These are phyloP conservation scores for Leucogyrophana mollusca DNA, from an alignment of 768 basidiomycete genomes.

Conservation along the genomic window DNA sequence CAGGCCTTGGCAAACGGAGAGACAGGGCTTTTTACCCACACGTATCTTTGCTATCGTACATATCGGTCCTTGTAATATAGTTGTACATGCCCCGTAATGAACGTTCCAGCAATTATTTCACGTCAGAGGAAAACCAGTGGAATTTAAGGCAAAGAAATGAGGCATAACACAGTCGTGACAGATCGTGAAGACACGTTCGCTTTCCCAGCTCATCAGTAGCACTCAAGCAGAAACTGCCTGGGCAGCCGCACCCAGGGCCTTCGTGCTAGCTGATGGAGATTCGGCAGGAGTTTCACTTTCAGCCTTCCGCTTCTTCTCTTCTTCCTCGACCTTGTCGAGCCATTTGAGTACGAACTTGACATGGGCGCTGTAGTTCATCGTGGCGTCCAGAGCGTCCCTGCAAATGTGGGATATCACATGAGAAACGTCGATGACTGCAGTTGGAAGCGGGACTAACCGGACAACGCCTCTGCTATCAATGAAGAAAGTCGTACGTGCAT, in stretches of 20 bases:
- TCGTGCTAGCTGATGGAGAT: slow-evolving; percentile 9
- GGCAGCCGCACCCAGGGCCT: slow-evolving; percentile 21
- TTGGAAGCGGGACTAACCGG: slow-evolving; percentile 38
- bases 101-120: too few species aligned
- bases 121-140: too few species aligned
- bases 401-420: not conserved
- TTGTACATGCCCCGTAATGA: too few species aligned
- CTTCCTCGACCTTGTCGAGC: slow-evolving; percentile 51
- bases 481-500: slow-evolving; percentile 72
- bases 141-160: too few species aligned
- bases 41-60: too few species aligned
- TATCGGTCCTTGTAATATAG: too few species aligned
- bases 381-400: slow-evolving; percentile 61
- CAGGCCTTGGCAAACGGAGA: too few species aligned
- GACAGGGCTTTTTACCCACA: too few species aligned
- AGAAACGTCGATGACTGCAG: slow-evolving; percentile 2
- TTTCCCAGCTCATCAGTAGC: too few species aligned
- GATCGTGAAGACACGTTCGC: too few species aligned
- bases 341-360: slow-evolving; percentile 70
- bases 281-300: slow-evolving; percentile 1
- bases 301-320: slow-evolving; percentile 20
- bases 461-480: slow-evolving; percentile 72
- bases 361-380: slow-evolving; percentile 64
- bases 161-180: too few species aligned
- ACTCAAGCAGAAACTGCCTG: slow-evolving; percentile 17